Evolutionary conservation across 805 yeast species (phyloP).

Genomic region (Wickerhamia fluorescens): DNA sequence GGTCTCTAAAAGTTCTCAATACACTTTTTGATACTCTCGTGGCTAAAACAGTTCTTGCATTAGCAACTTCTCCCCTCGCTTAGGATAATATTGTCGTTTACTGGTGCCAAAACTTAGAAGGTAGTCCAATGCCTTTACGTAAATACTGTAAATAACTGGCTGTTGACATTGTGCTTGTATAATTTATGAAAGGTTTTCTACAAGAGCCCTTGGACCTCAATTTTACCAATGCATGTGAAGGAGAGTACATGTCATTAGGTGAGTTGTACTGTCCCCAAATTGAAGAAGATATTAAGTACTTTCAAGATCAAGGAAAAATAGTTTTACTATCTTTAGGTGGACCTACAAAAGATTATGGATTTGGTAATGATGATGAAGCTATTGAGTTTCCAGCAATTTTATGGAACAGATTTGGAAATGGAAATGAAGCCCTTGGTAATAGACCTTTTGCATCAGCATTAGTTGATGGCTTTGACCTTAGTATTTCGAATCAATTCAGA

Average conservation of each 20-base stretch:
- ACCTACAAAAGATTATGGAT: conserved; percentile 31
- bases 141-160: conserved; percentile 8
- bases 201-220: conserved; percentile 6
- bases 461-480: conserved; percentile 29
- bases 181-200: conserved; percentile 9
- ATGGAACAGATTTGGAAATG: conserved; percentile 33
- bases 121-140: conserved; percentile 7
- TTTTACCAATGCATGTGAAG: conserved; percentile 11
- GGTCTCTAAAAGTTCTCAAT: no score
- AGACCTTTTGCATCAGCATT: conserved; percentile 5
- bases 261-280: conserved; percentile 12
- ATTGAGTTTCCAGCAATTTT: conserved; percentile 43
- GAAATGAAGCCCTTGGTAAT: conserved; percentile 9
- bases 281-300: conserved; percentile 48
- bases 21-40: no score
- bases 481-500: conserved; percentile 30
- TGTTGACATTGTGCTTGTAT: conserved; percentile 8
- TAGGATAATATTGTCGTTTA: conserved; percentile 10
- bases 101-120: conserved; percentile 13
- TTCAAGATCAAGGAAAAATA: conserved; percentile 68
- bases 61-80: conserved; percentile 6
- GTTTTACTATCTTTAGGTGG: conserved; percentile 67
- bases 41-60: conserved; percentile 4
- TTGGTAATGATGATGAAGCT: conserved; percentile 44
- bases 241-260: conserved; percentile 7